Evolutionary conservation across 2,329 filamentous ascomycete genomes (phyloP).

Genomic region (Tolypocladium amazonense): DNA sequence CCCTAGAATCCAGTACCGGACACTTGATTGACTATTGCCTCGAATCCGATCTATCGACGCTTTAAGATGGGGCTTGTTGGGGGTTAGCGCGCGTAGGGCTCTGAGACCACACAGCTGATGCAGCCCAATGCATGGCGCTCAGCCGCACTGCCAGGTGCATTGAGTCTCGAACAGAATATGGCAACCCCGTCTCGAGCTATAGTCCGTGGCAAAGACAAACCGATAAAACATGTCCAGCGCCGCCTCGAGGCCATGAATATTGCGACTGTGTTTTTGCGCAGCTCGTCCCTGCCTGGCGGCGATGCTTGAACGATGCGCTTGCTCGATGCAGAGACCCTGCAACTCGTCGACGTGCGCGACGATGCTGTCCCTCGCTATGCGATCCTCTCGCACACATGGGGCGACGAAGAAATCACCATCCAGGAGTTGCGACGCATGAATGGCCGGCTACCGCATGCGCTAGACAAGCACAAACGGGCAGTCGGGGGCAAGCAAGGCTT

Average conservation of each 20-base stretch:
- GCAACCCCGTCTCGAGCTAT: neutral
- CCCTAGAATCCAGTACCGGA: neutral
- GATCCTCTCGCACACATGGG: constrained; percentile 26
- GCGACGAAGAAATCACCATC: constrained; percentile 16
- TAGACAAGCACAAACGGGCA: neutral
- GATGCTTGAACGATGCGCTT: neutral
- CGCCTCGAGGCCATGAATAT: neutral
- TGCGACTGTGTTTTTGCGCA: neutral
- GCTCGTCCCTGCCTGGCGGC: neutral
- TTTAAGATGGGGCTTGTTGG: neutral
- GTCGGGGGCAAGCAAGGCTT: neutral
- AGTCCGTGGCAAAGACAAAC: neutral
- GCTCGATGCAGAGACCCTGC: constrained; percentile 6
- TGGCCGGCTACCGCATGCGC: constrained; percentile 1
- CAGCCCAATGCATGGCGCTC: neutral
- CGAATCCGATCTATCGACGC: neutral
- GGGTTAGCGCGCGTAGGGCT: neutral
- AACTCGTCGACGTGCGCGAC: constrained; percentile 12
- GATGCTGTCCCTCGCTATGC: constrained; percentile 14
- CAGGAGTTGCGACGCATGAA: constrained; percentile 4
- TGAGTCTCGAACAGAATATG: neutral
- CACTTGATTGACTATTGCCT: neutral
- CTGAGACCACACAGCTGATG: neutral
- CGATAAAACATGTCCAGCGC: neutral
- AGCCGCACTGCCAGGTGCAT: neutral